Percentiles rank a stretch among this genome's conserved stretches.
phyloP scores from a whole-genome alignment of 805 yeast species.

The Helenozyma rhizophorensis region DNA sequence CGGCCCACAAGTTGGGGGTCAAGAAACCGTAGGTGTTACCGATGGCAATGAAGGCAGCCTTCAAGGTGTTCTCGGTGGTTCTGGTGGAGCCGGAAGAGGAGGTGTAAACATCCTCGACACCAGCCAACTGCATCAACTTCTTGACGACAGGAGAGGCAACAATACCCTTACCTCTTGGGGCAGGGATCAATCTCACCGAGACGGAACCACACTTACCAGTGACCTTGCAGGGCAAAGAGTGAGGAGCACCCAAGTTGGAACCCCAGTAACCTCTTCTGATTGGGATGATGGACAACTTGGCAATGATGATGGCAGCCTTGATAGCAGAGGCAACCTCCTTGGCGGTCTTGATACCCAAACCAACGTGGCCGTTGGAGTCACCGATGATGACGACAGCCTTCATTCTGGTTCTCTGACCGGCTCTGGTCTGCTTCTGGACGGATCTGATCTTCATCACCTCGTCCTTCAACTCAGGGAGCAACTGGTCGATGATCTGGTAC shows the following conservation, averaged over 20 bases:
- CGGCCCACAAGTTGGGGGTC: slow-evolving; percentile 98
- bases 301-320: slow-evolving; percentile 99
- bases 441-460: slow-evolving; percentile 99
- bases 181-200: slow-evolving; percentile 96
- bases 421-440: slow-evolving; percentile 99
- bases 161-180: slow-evolving; percentile 99
- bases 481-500: slow-evolving; percentile 95
- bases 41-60: slow-evolving; percentile 98
- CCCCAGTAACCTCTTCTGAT: slow-evolving; percentile 99
- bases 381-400: slow-evolving; percentile 99
- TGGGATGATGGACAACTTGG: slow-evolving; percentile 97
- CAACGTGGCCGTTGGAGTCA: slow-evolving; percentile 99
- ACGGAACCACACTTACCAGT: slow-evolving; percentile 99
- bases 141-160: slow-evolving; percentile 99
- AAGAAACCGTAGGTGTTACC: slow-evolving; percentile 99
- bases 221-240: slow-evolving; percentile 95
- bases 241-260: slow-evolving; percentile 98
- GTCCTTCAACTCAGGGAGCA: slow-evolving; percentile 93
- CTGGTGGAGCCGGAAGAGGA: slow-evolving; percentile 98
- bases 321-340: slow-evolving; percentile 99
- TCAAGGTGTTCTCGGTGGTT: slow-evolving; percentile 99
- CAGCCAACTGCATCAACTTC: slow-evolving; percentile 98
- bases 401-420: slow-evolving; percentile 99
- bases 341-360: slow-evolving; percentile 99
- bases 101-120: slow-evolving; percentile 99